Evolutionary conservation across 192 early-diverging fungal genomes (phyloP), one percentile per base, ranked within the genome.

Genomic region (Pilobolus umbonatus): DNA sequence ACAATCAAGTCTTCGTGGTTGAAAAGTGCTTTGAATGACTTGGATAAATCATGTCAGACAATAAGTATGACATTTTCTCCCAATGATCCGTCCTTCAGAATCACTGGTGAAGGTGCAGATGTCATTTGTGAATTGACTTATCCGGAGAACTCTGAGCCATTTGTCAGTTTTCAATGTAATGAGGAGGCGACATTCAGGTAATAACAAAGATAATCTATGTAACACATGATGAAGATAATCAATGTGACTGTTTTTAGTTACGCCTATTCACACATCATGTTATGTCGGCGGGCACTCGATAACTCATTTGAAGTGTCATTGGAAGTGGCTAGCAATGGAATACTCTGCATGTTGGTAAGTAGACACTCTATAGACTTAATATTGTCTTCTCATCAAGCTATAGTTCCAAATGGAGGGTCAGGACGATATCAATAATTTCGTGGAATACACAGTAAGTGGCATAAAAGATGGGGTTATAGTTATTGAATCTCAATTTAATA

Each of bases 21-120:
- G 12, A 42, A 53, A 31, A 42, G 32, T 26, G 60, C 50, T n/a
- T 29, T 61, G 30, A 44, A 30, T 22, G 49, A 53, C 49, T 26
- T 65, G 26, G 55, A 65, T 21, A 22, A 24, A 3, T 48, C 55
- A 2, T 57, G 48, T 31, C 40, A 65, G 12, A 30, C 28, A 7
- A 45, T 65, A n/a, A 57, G 47, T 17, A 42, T 65, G 29, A 31
- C 38, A 8, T 35, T 65, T n/a, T 57, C 62, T 11, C 62, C 62
- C 10, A 19, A 51, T 8, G 62, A 65, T 25, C 47, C 46, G n/a
- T 51, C 39, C 8, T 65, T 65, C 6, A 36, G 15, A 17, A 45
- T 65, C 17, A 4, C 47, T 5, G 55, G 46, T 7, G 22, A 28
- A 32, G 62, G 36, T 40, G 43, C 30, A 19, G 55, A 40, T 30